Conservation (phyloP, 179 eudicot genomes). For the Silene vulgaris region DNA sequence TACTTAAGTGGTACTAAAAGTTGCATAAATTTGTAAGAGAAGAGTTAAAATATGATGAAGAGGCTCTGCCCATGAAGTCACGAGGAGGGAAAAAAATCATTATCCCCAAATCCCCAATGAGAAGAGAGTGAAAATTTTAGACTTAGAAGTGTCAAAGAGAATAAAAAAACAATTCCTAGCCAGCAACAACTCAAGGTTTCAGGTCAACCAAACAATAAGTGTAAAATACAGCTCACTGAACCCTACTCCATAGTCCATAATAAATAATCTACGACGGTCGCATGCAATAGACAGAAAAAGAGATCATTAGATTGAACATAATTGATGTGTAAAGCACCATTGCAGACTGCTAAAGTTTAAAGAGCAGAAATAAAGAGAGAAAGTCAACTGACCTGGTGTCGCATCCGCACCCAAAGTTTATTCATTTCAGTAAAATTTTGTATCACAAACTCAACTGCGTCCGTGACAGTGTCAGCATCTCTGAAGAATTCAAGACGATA, state of each 20-base stretch:
- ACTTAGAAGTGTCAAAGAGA: too few species aligned
- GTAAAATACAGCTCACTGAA: too few species aligned
- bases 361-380: background rate
- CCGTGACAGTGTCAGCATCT: slow-evolving; percentile 83
- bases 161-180: too few species aligned
- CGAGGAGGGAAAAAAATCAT: background rate
- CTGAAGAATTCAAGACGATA: slow-evolving; percentile 37
- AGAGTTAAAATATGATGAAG: background rate
- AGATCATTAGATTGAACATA: background rate
- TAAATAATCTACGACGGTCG: background rate
- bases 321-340: background rate
- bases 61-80: background rate
- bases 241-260: too few species aligned
- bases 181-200: too few species aligned
- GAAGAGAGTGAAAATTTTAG: too few species aligned
- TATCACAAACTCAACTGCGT: slow-evolving; percentile 92
- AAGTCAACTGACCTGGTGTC: slow-evolving; percentile 62
- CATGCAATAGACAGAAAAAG: background rate
- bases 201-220: too few species aligned
- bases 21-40: background rate
- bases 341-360: slow-evolving; percentile 1
- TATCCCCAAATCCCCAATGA: slow-evolving; percentile 13
- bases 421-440: slow-evolving; percentile 99
- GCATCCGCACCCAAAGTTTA: slow-evolving; percentile 99
- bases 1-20: background rate